Base-by-base conservation (phyloP, 176 grass and related monocot genomes). In the Themeda triandra region DNA sequence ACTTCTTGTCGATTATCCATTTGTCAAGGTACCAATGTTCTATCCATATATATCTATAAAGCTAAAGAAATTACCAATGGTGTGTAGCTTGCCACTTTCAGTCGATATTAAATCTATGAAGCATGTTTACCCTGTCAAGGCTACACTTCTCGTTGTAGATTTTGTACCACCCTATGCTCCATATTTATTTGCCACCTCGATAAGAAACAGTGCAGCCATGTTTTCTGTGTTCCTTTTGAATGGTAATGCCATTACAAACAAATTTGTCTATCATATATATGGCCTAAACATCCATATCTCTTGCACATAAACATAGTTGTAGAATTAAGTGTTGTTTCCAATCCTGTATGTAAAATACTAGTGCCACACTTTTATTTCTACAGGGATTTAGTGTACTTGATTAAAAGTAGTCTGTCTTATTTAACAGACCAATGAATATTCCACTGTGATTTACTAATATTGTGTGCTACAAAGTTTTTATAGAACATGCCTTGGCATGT, bases 1-100 rank as follows among this genome's bases (percentile, higher is more conserved):
- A 85, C 90, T 97, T 83, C 95, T 97, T 86, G 82, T 84, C 58
- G 79, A 97, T 91, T 86, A 86, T 83, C 90, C 90, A 79, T 94
- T 84, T 67, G 81, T 97, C 30, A 89, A 92, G 95, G 92, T 94
- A 90, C 66, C 12, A 10, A 69, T 63, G 41, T 36, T 39, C 39
- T 79, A 25, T 64, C 68, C 29, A n/a, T 91, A 27, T 62, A 44
- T 89, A 85, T 19, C 35, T 73, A 67, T 67, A 51, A 51, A 51
- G 17, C 48, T 67, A 58, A 25, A 36, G 1, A 36, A 69, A 69
- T 58, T 77, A 31, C 18, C 45, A 23, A 15, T 10, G 9, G 9
- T 75, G 41, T 41, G 41, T 41, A 84, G 33, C 49, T 83, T 63
- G 17, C 33, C 69, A 73, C 21, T 42, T 42, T 40, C 5, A 82